A percentile compares a stretch with the other conserved stretches of the same genome.
Evolutionary conservation across 495 filamentous ascomycete genomes (phyloP).

Genomic region (Penicillium simplicissimum): DNA sequence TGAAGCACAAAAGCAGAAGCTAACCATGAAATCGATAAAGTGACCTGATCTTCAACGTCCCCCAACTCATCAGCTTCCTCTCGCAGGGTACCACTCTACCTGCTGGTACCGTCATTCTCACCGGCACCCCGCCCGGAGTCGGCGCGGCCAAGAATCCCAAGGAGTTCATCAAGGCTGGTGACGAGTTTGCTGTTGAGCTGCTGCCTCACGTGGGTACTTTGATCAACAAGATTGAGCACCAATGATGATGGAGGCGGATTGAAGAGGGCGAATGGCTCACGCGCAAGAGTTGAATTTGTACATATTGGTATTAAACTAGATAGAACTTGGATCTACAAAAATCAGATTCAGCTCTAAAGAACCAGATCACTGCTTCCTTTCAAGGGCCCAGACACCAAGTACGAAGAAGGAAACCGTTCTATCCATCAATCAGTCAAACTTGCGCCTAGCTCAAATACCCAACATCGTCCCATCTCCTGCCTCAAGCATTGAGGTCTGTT

Average conservation of each 20-base stretch:
- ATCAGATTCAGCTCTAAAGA: no score
- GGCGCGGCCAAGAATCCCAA: conserved; percentile 56
- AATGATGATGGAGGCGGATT: conserved; percentile 10
- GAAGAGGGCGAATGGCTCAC: not conserved
- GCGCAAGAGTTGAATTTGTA: not conserved
- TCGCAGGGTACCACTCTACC: conserved; percentile 75
- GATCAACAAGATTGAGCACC: conserved; percentile 43
- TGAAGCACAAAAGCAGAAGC: not conserved
- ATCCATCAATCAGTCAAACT: no score
- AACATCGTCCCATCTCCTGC: no score
- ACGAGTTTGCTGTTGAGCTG: conserved; percentile 61
- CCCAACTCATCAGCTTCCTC: conserved; percentile 71
- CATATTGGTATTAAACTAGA: not conserved
- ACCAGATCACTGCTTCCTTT: no score
- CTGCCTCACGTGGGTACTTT: conserved; percentile 44
- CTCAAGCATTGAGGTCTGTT: no score
- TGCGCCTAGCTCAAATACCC: no score
- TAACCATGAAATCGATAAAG: conserved; percentile 21
- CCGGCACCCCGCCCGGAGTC: conserved; percentile 67
- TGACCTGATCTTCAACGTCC: conserved; percentile 79
- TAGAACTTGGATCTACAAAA: not conserved
- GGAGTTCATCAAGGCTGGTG: conserved; percentile 57
- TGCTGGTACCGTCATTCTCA: conserved; percentile 81
- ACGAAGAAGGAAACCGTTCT: no score
- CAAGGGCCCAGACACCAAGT: no score